Conservation (phyloP, 139 green algal species). For the Chlamydomonas sp. region DNA sequence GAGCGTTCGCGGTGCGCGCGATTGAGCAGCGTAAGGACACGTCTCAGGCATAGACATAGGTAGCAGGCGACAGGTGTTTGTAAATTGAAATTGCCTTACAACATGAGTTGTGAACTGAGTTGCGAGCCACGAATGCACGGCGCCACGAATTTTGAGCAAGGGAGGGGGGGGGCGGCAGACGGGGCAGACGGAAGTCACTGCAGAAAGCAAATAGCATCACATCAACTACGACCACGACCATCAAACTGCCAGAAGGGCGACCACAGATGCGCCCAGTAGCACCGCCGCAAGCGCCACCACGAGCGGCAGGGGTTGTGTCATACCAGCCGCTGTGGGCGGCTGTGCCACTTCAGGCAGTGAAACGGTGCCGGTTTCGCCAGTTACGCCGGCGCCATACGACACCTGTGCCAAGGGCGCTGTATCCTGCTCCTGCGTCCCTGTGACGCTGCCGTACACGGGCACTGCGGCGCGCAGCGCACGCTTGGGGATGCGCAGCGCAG, state of each 20-base stretch:
- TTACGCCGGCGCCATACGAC: not conserved
- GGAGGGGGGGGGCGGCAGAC: no score
- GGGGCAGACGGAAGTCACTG: not conserved
- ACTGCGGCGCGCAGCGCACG: not conserved
- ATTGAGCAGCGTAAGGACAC: conserved; percentile 2
- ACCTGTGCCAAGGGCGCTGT: not conserved
- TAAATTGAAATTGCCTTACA: not conserved
- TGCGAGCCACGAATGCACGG: not conserved
- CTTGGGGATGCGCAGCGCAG: not conserved
- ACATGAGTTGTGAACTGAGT: not conserved
- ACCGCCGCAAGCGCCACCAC: not conserved
- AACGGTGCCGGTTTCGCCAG: not conserved
- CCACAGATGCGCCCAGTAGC: no score
- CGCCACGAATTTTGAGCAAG: not conserved
- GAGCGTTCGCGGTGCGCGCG: conserved; percentile 40
- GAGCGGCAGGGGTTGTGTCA: not conserved
- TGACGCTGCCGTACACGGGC: no score
- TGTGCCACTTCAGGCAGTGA: not conserved
- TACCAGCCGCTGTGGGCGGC: not conserved
- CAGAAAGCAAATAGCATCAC: no score
- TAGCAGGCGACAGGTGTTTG: not conserved
- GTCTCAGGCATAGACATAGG: not conserved
- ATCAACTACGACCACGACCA: no score
- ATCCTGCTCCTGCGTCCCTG: not conserved
- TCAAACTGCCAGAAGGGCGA: no score